A percentile compares a stretch with the other conserved stretches of the same genome.
phyloP scores from a whole-genome alignment of 495 filamentous ascomycete genomes.

The Staphylotrichum longicolle region DNA sequence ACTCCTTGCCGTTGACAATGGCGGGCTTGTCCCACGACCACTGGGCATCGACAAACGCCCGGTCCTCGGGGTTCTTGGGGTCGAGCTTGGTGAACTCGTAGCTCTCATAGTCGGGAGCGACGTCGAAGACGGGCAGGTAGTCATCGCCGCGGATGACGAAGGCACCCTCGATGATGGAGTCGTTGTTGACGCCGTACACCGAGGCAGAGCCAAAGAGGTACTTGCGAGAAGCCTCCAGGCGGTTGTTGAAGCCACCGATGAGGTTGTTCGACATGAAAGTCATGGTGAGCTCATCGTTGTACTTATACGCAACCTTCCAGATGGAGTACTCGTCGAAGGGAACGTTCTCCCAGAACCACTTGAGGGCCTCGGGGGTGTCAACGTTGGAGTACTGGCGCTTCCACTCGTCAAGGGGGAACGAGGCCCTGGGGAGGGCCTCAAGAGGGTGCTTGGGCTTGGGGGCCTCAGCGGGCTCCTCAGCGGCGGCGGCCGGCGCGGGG shows the following conservation, averaged over 20 bases:
- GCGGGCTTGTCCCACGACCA: constrained; percentile 86
- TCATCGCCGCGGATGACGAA: constrained; percentile 95
- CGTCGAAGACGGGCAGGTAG: constrained; percentile 80
- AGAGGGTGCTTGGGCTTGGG: constrained; percentile 97
- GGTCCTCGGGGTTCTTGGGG: constrained; percentile 74
- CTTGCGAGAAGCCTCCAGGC: constrained; percentile 97
- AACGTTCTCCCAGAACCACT: constrained; percentile 98
- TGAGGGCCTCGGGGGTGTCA: constrained; percentile 81
- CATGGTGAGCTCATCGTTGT: constrained; percentile 94
- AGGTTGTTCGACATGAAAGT: constrained; percentile 98
- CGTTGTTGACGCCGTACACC: constrained; percentile 83
- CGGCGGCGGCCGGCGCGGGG: constrained; percentile 45
- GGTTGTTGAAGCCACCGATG: constrained; percentile 95
- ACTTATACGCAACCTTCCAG: constrained; percentile 92
- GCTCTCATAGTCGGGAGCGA: constrained; percentile 95
- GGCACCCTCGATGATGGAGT: constrained; percentile 84
- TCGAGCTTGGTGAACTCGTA: constrained; percentile 96
- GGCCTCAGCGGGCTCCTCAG: constrained; percentile 63
- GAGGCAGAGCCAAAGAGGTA: constrained; percentile 92
- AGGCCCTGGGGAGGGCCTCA: constrained; percentile 77
- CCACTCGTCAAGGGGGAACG: constrained; percentile 87
- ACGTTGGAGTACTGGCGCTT: constrained; percentile 99
- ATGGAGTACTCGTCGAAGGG: constrained; percentile 92
- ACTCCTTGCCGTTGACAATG: constrained; percentile 75
- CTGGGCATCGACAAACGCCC: constrained; percentile 76